These are phyloP conservation scores for Saccharomyces hybrid DNA, from an alignment of 1,139 yeast species.

Conservation along the genomic window DNA sequence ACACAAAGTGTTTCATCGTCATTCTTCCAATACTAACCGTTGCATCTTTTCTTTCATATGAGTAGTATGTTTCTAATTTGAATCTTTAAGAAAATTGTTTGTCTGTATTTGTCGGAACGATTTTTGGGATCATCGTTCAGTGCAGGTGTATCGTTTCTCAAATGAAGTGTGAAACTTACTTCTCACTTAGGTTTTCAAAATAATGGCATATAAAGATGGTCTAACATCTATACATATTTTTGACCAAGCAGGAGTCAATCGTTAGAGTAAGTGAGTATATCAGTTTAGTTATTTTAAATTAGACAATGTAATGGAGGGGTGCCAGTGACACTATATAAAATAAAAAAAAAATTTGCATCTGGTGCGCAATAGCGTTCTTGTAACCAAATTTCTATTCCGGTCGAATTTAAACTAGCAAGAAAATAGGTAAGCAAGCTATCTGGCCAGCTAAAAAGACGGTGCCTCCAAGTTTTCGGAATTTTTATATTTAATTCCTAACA, in stretches of 20 bases:
- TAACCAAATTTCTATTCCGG: no score
- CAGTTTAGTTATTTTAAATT: background rate
- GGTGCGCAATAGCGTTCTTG: no score
- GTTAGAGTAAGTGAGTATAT: background rate
- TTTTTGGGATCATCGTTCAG: background rate
- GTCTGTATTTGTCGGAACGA: background rate
- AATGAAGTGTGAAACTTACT: background rate
- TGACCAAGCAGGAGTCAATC: background rate
- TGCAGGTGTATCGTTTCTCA: background rate
- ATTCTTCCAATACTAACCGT: background rate
- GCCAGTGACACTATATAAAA: no score
- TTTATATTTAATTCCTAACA: no score
- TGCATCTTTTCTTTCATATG: background rate
- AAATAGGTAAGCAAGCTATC: no score
- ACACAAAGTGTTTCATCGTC: background rate
- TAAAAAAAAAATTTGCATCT: background rate
- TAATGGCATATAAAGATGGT: background rate
- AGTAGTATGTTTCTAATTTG: background rate
- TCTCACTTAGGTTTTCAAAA: background rate
- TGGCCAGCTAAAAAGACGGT: no score
- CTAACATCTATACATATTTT: background rate
- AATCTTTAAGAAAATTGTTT: no score
- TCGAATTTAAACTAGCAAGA: no score
- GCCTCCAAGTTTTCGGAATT: constrained; percentile 2
- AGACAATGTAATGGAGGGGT: background rate